phyloP scores from a whole-genome alignment of 345 rosid species.

The Citrus sinensis region DNA sequence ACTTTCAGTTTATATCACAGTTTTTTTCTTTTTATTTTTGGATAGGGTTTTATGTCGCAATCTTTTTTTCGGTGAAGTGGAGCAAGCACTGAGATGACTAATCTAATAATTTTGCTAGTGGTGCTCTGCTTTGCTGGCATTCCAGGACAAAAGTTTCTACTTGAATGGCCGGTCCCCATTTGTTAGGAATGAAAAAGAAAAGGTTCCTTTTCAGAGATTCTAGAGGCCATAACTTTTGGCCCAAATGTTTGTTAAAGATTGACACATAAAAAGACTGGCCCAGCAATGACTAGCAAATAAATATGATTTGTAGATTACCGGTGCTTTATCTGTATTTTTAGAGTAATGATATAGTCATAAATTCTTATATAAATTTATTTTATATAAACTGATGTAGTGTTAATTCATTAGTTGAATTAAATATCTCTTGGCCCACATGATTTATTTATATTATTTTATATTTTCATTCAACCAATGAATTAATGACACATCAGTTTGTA shows the following conservation, averaged over 20 bases:
- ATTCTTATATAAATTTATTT: too few species aligned
- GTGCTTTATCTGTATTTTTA: background rate
- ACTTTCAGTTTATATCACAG: too few species aligned
- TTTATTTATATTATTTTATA: too few species aligned
- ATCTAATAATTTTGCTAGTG: background rate
- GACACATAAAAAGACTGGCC: background rate
- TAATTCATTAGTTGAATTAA: too few species aligned
- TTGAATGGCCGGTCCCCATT: background rate
- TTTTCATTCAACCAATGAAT: too few species aligned
- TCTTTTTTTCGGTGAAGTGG: background rate
- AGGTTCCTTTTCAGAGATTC: background rate
- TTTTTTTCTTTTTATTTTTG: too few species aligned
- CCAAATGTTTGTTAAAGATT: too few species aligned
- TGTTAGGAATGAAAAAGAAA: background rate
- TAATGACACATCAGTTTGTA: too few species aligned
- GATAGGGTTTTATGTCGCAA: background rate
- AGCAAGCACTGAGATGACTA: background rate
- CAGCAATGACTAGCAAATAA: background rate
- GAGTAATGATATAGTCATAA: too few species aligned
- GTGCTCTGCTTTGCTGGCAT: background rate
- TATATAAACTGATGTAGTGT: too few species aligned
- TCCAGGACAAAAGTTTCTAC: background rate
- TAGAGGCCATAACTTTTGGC: too few species aligned
- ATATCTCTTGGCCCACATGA: too few species aligned
- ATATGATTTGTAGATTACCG: background rate